Evolutionary conservation across 306 rosid species (phyloP).

Genomic region (Trichosanthes cucumerina): DNA sequence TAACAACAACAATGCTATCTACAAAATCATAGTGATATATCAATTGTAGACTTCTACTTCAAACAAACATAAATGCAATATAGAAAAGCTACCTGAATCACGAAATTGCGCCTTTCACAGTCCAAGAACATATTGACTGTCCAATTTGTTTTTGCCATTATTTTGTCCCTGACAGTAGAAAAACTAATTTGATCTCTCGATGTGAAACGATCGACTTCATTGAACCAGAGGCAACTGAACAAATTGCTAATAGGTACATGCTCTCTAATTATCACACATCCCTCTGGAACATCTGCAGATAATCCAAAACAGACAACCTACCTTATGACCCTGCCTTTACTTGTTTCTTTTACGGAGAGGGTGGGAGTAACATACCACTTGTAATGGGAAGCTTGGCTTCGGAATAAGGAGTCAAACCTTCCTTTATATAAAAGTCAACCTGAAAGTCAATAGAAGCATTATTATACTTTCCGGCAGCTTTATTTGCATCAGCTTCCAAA

Average conservation of each 20-base stretch:
- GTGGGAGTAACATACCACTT: constrained; percentile 47
- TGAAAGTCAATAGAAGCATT: constrained; percentile 88
- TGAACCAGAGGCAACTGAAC: constrained; percentile 89
- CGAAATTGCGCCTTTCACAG: constrained; percentile 90
- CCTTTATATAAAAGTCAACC: constrained; percentile 65
- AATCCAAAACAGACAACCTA: constrained; percentile 20
- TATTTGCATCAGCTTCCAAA: constrained; percentile 92
- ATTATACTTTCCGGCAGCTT: constrained; percentile 80
- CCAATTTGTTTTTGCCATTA: constrained; percentile 52
- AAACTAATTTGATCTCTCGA: constrained; percentile 93
- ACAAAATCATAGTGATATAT: background rate
- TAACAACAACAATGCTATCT: background rate
- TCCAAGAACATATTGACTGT: constrained; percentile 72
- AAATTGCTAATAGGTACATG: constrained; percentile 90
- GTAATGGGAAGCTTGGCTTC: constrained; percentile 85
- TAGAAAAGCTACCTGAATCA: constrained; percentile 51
- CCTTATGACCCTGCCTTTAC: background rate
- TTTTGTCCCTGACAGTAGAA: constrained; percentile 65
- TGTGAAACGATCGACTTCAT: constrained; percentile 96
- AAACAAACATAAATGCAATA: background rate
- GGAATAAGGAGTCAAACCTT: constrained; percentile 81
- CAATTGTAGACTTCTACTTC: background rate
- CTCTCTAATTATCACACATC: constrained; percentile 79
- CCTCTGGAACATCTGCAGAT: constrained; percentile 94
- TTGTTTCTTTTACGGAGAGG: background rate